Evolutionary conservation across 2,329 filamentous ascomycete species (phyloP), one percentile per base, ranked within the genome.

Genomic region (Emydomyces testavorans): DNA sequence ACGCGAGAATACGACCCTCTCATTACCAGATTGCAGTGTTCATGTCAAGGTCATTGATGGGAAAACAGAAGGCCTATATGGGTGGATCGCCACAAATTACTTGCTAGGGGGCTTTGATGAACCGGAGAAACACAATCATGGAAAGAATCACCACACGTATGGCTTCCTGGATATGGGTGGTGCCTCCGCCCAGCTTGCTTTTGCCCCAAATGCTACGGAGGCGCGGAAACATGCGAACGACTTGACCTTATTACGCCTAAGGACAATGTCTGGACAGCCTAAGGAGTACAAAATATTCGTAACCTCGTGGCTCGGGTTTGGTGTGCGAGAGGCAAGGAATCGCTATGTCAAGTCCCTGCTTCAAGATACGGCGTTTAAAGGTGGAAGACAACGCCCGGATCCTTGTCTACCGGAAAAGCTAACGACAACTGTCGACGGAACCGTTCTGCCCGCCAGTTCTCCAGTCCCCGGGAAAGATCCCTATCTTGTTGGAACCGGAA

Each of bases 131-230:
- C 85, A 94, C 58, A 71, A 78, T 46, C 87, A 94, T 63, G 88
- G 87, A 45, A 88, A 94, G 55, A 79, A 77, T 21, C 92, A 96
- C 62, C 85, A 89, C 60, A 98, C 92, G 0, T 98, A 96, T 64
- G 92, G 92, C 0, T 98, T 98, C 60, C 71, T 98, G 52, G 92
- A 98, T 62, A 98, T 98, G 93, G 92, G 92, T 42, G 92, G 92
- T 44, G 92, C 92, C 21, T 96, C 90, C 0, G 90, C 92, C 13
- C 92, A 98, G 67, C 96, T 98, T 60, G 92, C 93, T 0, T 98
- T 98, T 65, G 90, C 89, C 1, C 92, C 92, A 1, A 98, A 98
- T 65, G 70, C 77, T 3, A 96, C 92, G 1, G 92, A 98, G 64
- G 82, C 88, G 1, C 77, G 81, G 59, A 92, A 88, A 60, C 93